These are phyloP conservation scores for Obelidium mucronatum DNA, from an alignment of 192 early-diverging fungal genomes.

Conservation along the genomic window DNA sequence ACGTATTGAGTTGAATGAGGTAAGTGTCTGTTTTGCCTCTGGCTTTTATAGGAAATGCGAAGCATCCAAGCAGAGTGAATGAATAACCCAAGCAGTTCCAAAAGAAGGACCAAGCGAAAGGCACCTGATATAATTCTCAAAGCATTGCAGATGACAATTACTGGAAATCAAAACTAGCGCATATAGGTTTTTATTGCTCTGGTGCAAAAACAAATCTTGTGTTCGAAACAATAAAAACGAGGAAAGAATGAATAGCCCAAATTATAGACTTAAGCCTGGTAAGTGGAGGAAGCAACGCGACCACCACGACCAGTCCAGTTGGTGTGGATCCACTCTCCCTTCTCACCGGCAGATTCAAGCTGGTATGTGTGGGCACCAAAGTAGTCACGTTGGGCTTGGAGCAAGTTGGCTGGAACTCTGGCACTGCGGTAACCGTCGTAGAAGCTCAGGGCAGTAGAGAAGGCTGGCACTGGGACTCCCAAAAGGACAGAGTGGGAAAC, in stretches of 20 bases:
- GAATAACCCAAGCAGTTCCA: too few species aligned
- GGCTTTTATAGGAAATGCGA: too few species aligned
- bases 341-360: conserved; percentile 66
- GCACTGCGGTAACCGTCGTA: conserved; percentile 97
- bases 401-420: conserved; percentile 90
- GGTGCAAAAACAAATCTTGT: too few species aligned
- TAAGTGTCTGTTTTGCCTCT: too few species aligned
- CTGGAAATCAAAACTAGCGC: too few species aligned
- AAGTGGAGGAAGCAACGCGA: conserved; percentile 73
- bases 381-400: conserved; percentile 97
- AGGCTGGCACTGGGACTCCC: conserved; percentile 91
- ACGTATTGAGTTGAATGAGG: background rate
- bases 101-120: too few species aligned
- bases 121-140: too few species aligned
- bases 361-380: conserved; percentile 99
- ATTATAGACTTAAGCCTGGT: conserved; percentile 61
- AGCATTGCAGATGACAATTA: too few species aligned
- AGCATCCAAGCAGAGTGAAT: too few species aligned
- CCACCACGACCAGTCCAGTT: conserved; percentile 99
- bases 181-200: too few species aligned
- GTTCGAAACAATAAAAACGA: too few species aligned
- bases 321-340: conserved; percentile 85
- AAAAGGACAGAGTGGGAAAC: conserved; percentile 78
- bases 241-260: too few species aligned
- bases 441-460: conserved; percentile 92